These are phyloP conservation scores for Athelia psychrophila DNA, from an alignment of 1,284 basidiomycete species.

Conservation along the genomic window DNA sequence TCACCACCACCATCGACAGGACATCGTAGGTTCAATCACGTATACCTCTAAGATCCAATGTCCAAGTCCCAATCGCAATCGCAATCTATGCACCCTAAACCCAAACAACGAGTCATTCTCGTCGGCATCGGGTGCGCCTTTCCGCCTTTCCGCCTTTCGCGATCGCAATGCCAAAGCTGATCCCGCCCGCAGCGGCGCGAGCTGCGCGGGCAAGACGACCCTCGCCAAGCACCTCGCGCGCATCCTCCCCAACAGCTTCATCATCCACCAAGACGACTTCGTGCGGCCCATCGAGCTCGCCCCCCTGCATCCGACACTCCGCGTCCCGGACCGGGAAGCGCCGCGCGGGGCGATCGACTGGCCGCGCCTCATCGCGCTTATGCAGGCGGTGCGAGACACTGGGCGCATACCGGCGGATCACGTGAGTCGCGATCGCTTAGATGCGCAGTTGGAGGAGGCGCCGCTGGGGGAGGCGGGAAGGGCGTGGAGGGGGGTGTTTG, in stretches of 20 bases:
- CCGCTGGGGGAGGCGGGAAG: conserved; percentile 35
- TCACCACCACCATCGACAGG: too few relatives aligned
- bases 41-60: too few relatives aligned
- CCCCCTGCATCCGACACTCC: conserved; percentile 74
- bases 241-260: conserved; percentile 74
- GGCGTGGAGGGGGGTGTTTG: conserved; percentile 53
- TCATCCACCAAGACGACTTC: conserved; percentile 96
- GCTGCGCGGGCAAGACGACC: conserved; percentile 92
- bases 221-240: conserved; percentile 85
- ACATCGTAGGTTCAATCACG: too few relatives aligned
- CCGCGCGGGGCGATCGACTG: conserved; percentile 84
- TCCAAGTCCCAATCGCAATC: too few relatives aligned
- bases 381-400: conserved; percentile 53
- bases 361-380: conserved; percentile 59
- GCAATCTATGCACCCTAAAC: too few relatives aligned
- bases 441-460: conserved; percentile 30
- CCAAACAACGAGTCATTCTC: conserved; percentile 56
- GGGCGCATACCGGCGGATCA: conserved; percentile 68
- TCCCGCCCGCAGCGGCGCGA: conserved; percentile 55
- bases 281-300: conserved; percentile 69
- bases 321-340: conserved; percentile 94
- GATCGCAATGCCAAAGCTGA: not conserved
- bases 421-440: conserved; percentile 83
- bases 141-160: not conserved
- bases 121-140: conserved; percentile 64